Conservation (phyloP, 441 rosid genomes). For the Sinapis alba region DNA sequence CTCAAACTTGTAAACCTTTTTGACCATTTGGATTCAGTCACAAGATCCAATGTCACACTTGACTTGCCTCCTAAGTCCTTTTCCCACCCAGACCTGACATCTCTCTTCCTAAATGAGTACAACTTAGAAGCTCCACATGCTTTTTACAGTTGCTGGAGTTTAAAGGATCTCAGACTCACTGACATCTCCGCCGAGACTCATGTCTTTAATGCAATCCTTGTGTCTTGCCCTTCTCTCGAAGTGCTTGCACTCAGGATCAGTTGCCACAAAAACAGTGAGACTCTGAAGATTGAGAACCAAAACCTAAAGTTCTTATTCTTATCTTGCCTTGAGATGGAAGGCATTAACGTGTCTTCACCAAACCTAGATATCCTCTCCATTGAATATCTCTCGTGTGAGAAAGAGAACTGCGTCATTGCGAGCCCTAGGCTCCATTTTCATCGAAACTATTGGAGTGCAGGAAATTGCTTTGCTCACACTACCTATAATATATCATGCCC, state of each 20-base stretch:
- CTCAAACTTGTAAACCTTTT: background rate
- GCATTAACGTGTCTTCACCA: constrained; percentile 1
- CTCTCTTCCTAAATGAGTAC: background rate
- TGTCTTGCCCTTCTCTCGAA: constrained; percentile 11
- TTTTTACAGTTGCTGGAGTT: background rate
- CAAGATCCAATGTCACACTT: background rate
- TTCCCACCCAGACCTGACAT: background rate
- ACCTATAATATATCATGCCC: constrained; percentile 1
- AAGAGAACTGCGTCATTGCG: background rate
- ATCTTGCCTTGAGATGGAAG: background rate
- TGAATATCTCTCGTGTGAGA: background rate
- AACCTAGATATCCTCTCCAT: background rate
- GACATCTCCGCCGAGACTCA: background rate
- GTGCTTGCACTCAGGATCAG: background rate
- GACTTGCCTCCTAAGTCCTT: background rate
- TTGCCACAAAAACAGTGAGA: background rate
- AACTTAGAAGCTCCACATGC: background rate
- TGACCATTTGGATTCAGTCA: background rate
- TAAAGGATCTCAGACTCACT: background rate
- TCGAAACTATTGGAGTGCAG: background rate
- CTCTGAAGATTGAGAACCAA: background rate
- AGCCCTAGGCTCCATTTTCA: background rate
- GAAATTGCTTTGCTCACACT: background rate
- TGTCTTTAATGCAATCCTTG: background rate
- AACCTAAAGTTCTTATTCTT: background rate